Conservation (phyloP, 164 flowering plant genomes). For the Magnolia kwangsiensis region DNA sequence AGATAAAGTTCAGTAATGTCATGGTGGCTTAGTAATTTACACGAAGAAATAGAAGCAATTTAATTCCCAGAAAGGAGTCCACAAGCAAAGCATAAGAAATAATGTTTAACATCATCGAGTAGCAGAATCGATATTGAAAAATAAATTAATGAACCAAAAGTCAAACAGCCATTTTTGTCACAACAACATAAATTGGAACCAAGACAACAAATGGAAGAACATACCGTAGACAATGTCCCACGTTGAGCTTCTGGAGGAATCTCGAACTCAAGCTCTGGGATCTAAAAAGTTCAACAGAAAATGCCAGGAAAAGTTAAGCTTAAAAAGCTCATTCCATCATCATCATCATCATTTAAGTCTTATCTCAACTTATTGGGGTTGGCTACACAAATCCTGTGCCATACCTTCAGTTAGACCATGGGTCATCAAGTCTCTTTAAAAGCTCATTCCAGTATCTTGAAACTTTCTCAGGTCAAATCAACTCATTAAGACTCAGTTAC, state of each 20-base stretch:
- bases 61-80: not conserved
- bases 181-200: not conserved
- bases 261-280: slow-evolving; percentile 94
- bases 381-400: no score
- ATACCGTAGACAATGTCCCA: slow-evolving; percentile 84
- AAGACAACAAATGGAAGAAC: slow-evolving; percentile 5
- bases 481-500: not conserved
- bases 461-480: not conserved
- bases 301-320: not conserved
- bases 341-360: not conserved
- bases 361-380: no score
- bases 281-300: slow-evolving; percentile 34
- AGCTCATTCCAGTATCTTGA: not conserved
- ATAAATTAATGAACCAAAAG: not conserved
- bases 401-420: no score
- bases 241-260: slow-evolving; percentile 98
- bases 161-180: not conserved
- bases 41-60: not conserved
- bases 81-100: no score
- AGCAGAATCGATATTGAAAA: not conserved
- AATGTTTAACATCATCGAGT: not conserved
- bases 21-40: not conserved
- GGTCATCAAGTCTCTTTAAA: no score
- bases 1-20: not conserved
- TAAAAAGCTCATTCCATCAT: no score